Conservation (phyloP, 108 stramenopile species). For the Parmales sp. region DNA sequence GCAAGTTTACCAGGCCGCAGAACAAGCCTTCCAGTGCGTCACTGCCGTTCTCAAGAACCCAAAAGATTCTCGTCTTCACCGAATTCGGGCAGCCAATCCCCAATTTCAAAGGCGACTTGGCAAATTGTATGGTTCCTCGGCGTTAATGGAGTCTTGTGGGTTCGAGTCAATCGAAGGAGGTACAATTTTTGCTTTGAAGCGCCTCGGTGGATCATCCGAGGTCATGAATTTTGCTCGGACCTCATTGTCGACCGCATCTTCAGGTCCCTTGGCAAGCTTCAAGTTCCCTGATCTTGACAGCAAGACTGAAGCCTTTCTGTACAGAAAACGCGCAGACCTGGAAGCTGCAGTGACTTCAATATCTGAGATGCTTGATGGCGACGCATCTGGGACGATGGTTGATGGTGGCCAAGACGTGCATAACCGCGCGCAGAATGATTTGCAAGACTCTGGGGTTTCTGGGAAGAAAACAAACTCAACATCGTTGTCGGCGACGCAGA, state of each 20-base stretch:
- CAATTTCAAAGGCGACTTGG: constrained; percentile 20
- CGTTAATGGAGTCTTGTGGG: constrained; percentile 19
- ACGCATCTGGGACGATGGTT: too few relatives aligned
- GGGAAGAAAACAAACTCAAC: too few relatives aligned
- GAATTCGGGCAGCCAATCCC: constrained; percentile 23
- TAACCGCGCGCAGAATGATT: background rate
- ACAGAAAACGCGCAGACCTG: background rate
- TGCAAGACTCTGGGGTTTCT: background rate
- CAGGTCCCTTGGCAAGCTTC: constrained; percentile 11
- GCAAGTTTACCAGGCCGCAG: background rate
- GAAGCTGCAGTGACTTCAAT: background rate
- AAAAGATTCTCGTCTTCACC: constrained; percentile 22
- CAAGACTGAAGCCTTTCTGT: background rate
- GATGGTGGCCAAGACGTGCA: background rate
- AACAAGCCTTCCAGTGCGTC: constrained; percentile 19
- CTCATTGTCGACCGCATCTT: background rate
- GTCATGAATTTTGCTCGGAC: too few relatives aligned
- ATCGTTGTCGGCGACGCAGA: background rate
- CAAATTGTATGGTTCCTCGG: constrained; percentile 21
- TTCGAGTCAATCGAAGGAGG: constrained; percentile 26
- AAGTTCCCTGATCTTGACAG: constrained; percentile 24
- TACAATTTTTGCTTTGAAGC: constrained; percentile 16
- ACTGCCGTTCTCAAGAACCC: constrained; percentile 23
- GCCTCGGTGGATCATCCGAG: too few relatives aligned
- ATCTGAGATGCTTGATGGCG: background rate